phyloP scores from a whole-genome alignment of 2,329 filamentous ascomycete genomes.

The Coniochaeta sp. region DNA sequence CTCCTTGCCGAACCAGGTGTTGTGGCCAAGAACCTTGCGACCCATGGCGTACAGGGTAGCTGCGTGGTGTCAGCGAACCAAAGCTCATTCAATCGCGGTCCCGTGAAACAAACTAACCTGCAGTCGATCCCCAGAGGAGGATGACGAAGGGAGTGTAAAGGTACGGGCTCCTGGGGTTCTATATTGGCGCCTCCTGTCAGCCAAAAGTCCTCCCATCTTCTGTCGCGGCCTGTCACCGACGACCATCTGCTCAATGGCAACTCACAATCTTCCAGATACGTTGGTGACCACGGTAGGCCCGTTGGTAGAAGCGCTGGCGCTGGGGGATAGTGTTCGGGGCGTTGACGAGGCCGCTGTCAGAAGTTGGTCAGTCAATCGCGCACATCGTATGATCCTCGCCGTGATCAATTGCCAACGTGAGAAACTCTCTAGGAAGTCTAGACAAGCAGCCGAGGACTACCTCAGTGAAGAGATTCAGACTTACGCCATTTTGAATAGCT shows the following conservation, averaged over 20 bases:
- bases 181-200: conserved; percentile 20
- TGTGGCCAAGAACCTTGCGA: conserved; percentile 69
- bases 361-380: background rate
- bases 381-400: conserved; percentile 10
- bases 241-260: conserved; percentile 11
- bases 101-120: conserved; percentile 40
- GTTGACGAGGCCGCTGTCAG: conserved; percentile 48
- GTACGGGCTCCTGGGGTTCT: conserved; percentile 58
- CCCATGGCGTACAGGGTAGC: conserved; percentile 63
- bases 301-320: conserved; percentile 69
- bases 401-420: background rate
- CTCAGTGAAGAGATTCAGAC: background rate
- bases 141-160: conserved; percentile 64
- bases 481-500: conserved; percentile 10
- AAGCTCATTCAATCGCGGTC: background rate
- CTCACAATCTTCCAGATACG: conserved; percentile 75
- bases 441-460: too few relatives aligned
- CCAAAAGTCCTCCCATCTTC: background rate
- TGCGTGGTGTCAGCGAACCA: conserved; percentile 18
- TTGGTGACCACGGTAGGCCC: conserved; percentile 59
- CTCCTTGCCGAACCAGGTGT: conserved; percentile 64
- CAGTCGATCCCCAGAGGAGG: conserved; percentile 54
- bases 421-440: background rate
- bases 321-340: conserved; percentile 70
- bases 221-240: background rate